These are phyloP conservation scores for Acanthamoeba lenticulata DNA, from an alignment of 208 protist species.

Conservation along the genomic window DNA sequence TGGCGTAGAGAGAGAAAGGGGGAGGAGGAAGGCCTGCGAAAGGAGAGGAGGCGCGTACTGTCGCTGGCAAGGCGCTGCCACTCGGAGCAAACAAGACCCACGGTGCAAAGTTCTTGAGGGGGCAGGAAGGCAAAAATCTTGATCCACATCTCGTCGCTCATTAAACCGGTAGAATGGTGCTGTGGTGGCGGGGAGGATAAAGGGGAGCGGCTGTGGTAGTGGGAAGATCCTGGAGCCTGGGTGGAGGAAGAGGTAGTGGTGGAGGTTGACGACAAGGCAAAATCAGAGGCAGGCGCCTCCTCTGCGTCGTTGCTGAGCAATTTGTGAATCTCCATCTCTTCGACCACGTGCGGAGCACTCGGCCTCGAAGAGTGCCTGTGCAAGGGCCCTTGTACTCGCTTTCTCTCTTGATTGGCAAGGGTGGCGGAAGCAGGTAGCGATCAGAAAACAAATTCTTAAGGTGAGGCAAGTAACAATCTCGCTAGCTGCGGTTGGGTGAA, in stretches of 20 bases:
- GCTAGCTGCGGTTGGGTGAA: too few relatives aligned
- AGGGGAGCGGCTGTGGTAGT: not conserved
- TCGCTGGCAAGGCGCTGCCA: slow-evolving; percentile 9
- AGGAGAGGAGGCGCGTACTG: too few relatives aligned
- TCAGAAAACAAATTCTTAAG: too few relatives aligned
- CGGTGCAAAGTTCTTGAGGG: not conserved
- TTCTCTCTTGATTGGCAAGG: too few relatives aligned
- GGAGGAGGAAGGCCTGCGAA: too few relatives aligned
- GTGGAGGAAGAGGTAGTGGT: not conserved
- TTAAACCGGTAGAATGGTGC: not conserved
- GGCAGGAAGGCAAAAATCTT: slow-evolving; percentile 35
- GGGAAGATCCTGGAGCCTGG: not conserved
- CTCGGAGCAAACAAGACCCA: not conserved
- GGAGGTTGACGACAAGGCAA: not conserved
- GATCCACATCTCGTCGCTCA: slow-evolving; percentile 40
- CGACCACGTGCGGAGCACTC: too few relatives aligned
- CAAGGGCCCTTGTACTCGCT: too few relatives aligned
- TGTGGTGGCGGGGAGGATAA: not conserved
- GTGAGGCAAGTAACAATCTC: too few relatives aligned
- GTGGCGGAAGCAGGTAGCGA: too few relatives aligned
- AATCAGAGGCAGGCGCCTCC: not conserved
- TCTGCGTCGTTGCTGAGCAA: slow-evolving; percentile 14
- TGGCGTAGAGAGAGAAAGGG: not conserved
- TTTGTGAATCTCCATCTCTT: slow-evolving; percentile 22
- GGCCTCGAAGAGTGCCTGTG: too few relatives aligned